Evolutionary conservation across 2,329 filamentous ascomycete genomes (phyloP), one percentile per base, ranked within the genome.

Genomic region (Drechmeria coniospora): DNA sequence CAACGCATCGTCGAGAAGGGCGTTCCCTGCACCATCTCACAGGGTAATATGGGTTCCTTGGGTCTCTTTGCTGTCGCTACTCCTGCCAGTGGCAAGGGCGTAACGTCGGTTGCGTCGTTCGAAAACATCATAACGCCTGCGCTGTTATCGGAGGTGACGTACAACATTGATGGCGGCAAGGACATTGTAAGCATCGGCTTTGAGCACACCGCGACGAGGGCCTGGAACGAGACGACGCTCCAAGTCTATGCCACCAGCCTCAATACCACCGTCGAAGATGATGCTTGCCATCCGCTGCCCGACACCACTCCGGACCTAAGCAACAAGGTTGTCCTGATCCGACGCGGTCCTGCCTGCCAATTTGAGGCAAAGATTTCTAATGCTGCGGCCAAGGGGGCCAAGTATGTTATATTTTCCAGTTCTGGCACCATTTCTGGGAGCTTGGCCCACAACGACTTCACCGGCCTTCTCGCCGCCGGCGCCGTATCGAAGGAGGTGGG

Each of bases 381-480:
- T 31, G 64, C 65, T 4, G 59, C 52, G 3, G 57, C 54, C 5
- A 57, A 57, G 27, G 72, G 72, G 10, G 72, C 68, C 27, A 61
- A 65, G 42, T 72, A 74, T 35, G 48, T 77, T 29, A 49, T 77
- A 37, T 54, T 72, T 39, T 77, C 75, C 49, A 74, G 74, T 54
- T 68, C 65, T 35, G 33, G 28, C 12, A 36, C 39, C 5, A 52
- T 48, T 9, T 48, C 56, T 4, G 35, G 41, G 4, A 35, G 39
- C 5, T 49, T 56, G 10, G 45, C 54, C 20, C 49, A 54, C 3
- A 36, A 41, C 0, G 21, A 25, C 1, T 51, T 53, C 2, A 21
- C 40, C 0, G 45, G 44, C 2, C 42, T 64, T 25, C 22, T 41
- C 8, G 60, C 45, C 7, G 42, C 50, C 0, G 58, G 20, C 26